Base-by-base conservation (phyloP, 2,329 filamentous ascomycete species). In the Emmonsia crescens region DNA sequence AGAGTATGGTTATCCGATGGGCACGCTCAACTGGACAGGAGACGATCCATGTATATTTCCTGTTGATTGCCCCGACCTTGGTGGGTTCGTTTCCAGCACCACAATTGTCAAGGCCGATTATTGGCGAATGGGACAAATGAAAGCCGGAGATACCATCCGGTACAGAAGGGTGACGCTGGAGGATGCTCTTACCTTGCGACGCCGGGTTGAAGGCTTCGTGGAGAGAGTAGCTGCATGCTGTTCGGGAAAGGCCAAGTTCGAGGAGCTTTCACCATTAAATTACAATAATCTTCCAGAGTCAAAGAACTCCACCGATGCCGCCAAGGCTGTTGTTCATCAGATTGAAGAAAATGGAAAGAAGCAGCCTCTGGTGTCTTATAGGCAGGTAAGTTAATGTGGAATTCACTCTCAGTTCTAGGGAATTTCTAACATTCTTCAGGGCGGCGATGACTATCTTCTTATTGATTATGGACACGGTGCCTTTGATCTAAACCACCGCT, bases 71-170 rank as follows among this genome's bases (percentile, higher is more conserved):
- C 84, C 84, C 0, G 83, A 85, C 64, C 79, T 86, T 62, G 84
- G 84, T 6, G 84, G 84, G 0, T 85, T 86, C 62, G 76, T 84
- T 0, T 82, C 78, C 38, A 79, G 76, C 14, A 79, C 80, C 1
- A 86, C 83, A 0, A 76, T 85, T 14, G 76, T 84, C 36, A 79
- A 79, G 62, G 83, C 78, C 1, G 83, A 85, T 58, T 77, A 80
- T 67, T 86, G 83, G 83, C 83, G 85, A 66, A 67, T 87, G 12
- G 84, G 84, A 0, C 84, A 87, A 68, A 71, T 86, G 33, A 83
- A 82, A 64, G 79, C 84, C 2, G 84, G 84, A 3, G 80, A 85
- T 66, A 80, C 75, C 1, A 64, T 86, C 49, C 76, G 75, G 49
- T 83, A 82, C 64, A 73, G 74, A 51, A 74, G 77, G 1, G 78